A percentile compares a stretch with the other conserved stretches of the same genome.
Evolutionary conservation across 176 grass and related monocot species (phyloP).

Genomic region (Phragmites australis): DNA sequence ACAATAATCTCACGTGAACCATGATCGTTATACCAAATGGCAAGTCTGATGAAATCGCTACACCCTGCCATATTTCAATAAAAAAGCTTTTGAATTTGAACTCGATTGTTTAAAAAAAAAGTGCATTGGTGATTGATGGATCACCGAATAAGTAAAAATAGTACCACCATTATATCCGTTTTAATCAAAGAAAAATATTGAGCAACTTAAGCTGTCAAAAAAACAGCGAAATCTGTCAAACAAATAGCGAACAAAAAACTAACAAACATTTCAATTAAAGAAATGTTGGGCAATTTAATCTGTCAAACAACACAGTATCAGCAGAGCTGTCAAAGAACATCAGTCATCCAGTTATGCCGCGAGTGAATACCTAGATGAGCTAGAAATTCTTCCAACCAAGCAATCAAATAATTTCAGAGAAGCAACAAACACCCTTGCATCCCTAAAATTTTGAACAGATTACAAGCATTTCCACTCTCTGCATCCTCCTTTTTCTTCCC

Average conservation of each 20-base stretch:
- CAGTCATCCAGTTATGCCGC: conserved; percentile 1
- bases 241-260: no score
- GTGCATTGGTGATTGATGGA: neutral
- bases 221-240: no score
- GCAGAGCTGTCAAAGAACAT: conserved; percentile 22
- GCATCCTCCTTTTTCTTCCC: conserved; percentile 11
- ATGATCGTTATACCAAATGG: neutral
- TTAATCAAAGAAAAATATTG: no score
- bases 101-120: neutral
- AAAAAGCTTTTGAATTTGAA: neutral
- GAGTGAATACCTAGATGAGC: no score
- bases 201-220: neutral
- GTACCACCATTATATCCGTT: no score
- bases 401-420: no score
- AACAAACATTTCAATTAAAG: no score
- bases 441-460: conserved; percentile 32
- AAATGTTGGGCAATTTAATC: neutral
- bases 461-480: conserved; percentile 56
- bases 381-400: no score
- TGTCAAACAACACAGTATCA: neutral
- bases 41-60: neutral
- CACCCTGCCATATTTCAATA: neutral
- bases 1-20: no score
- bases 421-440: no score
- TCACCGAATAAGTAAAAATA: neutral